Percentiles rank a stretch among this genome's conserved stretches.
Conservation (phyloP, 352 stramenopile genomes). For the Globisporangium okanoganense region DNA sequence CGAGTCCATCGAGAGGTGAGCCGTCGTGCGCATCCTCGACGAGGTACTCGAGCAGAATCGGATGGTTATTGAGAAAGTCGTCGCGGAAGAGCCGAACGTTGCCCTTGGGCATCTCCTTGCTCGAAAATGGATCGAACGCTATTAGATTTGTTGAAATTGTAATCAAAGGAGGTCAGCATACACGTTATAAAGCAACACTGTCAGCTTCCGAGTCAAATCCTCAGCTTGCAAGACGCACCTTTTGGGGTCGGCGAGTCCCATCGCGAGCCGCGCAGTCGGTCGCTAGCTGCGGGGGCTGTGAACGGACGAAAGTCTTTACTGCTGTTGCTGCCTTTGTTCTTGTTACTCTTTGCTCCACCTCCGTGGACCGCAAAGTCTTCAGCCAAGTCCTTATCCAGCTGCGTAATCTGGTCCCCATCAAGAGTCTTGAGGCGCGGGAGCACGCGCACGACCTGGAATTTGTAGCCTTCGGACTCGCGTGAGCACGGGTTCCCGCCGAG, state of each 20-base stretch:
- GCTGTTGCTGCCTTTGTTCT: conserved; percentile 2
- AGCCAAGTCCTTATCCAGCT: conserved; percentile 67
- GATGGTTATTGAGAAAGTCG: conserved; percentile 82
- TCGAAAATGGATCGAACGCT: conserved; percentile 53
- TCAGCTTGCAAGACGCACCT: neutral
- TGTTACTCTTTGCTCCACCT: too few relatives aligned
- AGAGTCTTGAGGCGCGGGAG: conserved; percentile 62
- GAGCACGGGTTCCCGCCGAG: conserved; percentile 76
- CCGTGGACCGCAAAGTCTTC: conserved; percentile 50
- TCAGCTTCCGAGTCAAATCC: neutral
- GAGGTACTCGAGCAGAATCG: conserved; percentile 81
- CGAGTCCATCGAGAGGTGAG: conserved; percentile 10
- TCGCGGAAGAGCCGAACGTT: conserved; percentile 82
- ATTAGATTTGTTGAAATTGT: neutral
- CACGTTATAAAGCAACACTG: too few relatives aligned
- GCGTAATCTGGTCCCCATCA: conserved; percentile 70
- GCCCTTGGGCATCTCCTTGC: conserved; percentile 58
- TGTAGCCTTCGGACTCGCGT: conserved; percentile 55
- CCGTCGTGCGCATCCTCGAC: conserved; percentile 32
- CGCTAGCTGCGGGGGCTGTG: conserved; percentile 26
- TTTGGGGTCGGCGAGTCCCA: conserved; percentile 12
- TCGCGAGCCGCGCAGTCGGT: neutral
- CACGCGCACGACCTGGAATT: conserved; percentile 60
- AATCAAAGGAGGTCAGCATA: too few relatives aligned
- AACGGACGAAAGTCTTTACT: conserved; percentile 28